These are phyloP conservation scores for Sarocladium oryzae DNA, from an alignment of 2,329 filamentous ascomycete species.

Conservation along the genomic window DNA sequence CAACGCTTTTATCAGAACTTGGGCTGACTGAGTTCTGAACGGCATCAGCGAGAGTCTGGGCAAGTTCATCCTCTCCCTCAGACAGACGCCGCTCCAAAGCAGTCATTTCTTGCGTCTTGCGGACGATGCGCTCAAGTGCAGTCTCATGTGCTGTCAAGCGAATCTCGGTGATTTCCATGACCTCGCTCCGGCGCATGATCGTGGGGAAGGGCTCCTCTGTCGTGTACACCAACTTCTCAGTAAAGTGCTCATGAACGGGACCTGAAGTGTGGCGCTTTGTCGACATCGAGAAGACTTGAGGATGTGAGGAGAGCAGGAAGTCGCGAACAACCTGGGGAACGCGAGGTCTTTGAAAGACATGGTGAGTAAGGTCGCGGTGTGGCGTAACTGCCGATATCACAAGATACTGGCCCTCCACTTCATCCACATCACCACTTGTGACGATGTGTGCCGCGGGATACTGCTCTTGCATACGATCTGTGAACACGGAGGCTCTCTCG, in stretches of 20 bases:
- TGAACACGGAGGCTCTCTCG: conserved; percentile 75
- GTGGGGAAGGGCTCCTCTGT: conserved; percentile 86
- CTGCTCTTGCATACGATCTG: conserved; percentile 85
- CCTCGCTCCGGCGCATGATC: conserved; percentile 80
- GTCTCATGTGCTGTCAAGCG: conserved; percentile 71
- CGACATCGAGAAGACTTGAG: conserved; percentile 72
- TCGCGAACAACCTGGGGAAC: conserved; percentile 80
- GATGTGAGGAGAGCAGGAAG: conserved; percentile 71
- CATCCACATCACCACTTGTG: conserved; percentile 60
- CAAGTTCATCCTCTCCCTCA: conserved; percentile 65
- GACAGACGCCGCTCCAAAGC: conserved; percentile 66
- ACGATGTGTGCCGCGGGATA: conserved; percentile 82
- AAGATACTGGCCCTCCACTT: conserved; percentile 85
- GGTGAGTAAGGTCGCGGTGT: conserved; percentile 74
- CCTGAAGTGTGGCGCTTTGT: conserved; percentile 64
- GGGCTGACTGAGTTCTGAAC: conserved; percentile 72
- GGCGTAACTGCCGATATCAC: conserved; percentile 75
- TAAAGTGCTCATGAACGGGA: conserved; percentile 64
- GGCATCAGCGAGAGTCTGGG: conserved; percentile 65
- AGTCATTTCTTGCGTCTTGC: conserved; percentile 83
- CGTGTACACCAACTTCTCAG: conserved; percentile 79
- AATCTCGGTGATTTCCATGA: conserved; percentile 61
- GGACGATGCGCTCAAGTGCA: conserved; percentile 82
- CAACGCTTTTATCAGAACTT: conserved; percentile 68
- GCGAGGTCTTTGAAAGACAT: conserved; percentile 81